These are phyloP conservation scores for Pichia paraexigua DNA, from an alignment of 805 yeast genomes.

Conservation along the genomic window DNA sequence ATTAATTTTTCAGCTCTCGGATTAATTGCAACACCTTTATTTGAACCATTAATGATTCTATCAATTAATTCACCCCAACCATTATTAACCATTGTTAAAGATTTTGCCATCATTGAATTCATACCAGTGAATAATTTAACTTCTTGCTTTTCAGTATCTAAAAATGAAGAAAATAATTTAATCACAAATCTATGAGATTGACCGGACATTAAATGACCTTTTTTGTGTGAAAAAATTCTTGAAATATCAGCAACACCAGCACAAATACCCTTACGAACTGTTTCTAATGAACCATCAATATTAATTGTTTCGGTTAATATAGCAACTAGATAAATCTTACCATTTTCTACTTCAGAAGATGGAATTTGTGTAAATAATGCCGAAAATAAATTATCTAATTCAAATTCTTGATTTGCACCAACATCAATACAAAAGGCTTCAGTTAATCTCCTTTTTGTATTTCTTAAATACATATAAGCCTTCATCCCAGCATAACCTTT, in stretches of 20 bases:
- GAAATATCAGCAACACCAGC: slow-evolving; percentile 86
- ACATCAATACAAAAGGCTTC: slow-evolving; percentile 74
- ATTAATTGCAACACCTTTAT: slow-evolving; percentile 69
- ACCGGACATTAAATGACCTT: slow-evolving; percentile 52
- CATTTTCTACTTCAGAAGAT: slow-evolving; percentile 46
- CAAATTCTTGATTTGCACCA: slow-evolving; percentile 45
- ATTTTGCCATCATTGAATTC: slow-evolving; percentile 31
- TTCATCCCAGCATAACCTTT: slow-evolving; percentile 63
- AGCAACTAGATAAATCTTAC: slow-evolving; percentile 69
- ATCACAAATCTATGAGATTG: slow-evolving; percentile 64
- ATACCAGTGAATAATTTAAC: slow-evolving; percentile 23
- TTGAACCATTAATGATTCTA: slow-evolving; percentile 67
- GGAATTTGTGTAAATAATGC: slow-evolving; percentile 77
- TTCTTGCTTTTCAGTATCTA: slow-evolving; percentile 32
- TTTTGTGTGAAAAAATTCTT: slow-evolving; percentile 60
- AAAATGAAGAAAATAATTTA: slow-evolving; percentile 63
- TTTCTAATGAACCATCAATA: background rate
- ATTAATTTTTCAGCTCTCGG: slow-evolving; percentile 70
- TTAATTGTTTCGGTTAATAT: slow-evolving; percentile 60
- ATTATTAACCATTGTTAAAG: slow-evolving; percentile 35
- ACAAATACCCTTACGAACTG: slow-evolving; percentile 65
- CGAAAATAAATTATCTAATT: slow-evolving; percentile 64
- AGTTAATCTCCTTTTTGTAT: slow-evolving; percentile 54
- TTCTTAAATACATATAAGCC: slow-evolving; percentile 66
- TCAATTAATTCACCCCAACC: slow-evolving; percentile 91